phyloP scores from a whole-genome alignment of 164 flowering plant genomes.

The Magnolia sinica region DNA sequence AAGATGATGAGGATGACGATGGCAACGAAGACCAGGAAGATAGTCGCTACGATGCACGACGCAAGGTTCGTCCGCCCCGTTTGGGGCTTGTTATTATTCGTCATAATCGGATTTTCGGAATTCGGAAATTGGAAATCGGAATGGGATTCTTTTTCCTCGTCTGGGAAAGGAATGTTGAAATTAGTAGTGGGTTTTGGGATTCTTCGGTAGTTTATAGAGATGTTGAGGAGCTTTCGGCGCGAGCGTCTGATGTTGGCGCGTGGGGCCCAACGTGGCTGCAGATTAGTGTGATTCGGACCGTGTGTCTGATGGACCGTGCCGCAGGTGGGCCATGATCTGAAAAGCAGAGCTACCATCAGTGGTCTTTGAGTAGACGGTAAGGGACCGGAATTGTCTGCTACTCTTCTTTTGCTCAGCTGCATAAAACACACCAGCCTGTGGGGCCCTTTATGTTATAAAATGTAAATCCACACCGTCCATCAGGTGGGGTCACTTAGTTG shows the following conservation, averaged over 20 bases:
- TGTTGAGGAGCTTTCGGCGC: neutral
- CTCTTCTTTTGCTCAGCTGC: too few species aligned
- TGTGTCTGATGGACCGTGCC: neutral
- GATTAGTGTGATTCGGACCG: neutral
- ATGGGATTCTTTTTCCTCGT: neutral
- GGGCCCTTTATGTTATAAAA: too few species aligned
- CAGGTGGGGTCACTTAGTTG: too few species aligned
- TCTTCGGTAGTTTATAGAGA: neutral
- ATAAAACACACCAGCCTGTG: too few species aligned
- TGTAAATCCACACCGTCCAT: too few species aligned
- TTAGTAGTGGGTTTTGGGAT: neutral
- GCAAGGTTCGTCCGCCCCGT: slow-evolving; percentile 70
- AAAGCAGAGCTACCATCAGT: too few species aligned
- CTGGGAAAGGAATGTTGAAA: neutral
- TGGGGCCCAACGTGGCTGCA: neutral
- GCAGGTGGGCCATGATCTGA: neutral
- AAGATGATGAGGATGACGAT: slow-evolving; percentile 58
- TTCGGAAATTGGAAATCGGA: neutral
- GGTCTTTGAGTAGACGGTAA: too few species aligned
- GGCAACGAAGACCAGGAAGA: slow-evolving; percentile 64
- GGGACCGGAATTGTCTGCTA: too few species aligned
- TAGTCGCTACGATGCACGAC: slow-evolving; percentile 79
- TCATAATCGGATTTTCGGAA: neutral
- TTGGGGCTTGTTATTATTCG: neutral
- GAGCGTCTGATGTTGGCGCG: neutral